Base-by-base conservation (phyloP, 2,329 filamentous ascomycete genomes). In the Byssoonygena ceratinophila region DNA sequence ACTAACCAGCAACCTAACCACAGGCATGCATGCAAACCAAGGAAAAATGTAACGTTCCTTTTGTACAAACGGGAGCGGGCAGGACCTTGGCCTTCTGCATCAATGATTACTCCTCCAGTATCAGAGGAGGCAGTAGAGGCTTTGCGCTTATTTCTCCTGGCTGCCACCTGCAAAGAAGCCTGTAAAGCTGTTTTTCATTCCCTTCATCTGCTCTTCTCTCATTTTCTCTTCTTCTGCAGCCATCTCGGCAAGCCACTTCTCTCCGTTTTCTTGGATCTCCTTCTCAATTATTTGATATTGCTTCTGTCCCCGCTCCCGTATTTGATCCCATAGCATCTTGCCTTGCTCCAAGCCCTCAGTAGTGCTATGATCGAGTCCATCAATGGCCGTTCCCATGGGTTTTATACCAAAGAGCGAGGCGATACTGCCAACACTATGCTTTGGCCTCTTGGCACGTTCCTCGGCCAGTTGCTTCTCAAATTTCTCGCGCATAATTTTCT, bases 261-360 rank as follows among this genome's bases (percentile, higher is more conserved):
- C 88, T 49, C 90, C 92, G 66, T 97, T 92, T 69, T 94, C 85
- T 44, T 85, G 79, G 61, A 98, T 94, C 73, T 95, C 85, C 71
- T 83, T 84, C 70, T 97, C 91, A 57, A 97, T 78, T 60, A 83
- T 72, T 74, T 94, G 81, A 71, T 97, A 98, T 70, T 90, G 85
- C 68, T 84, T 84, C 72, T 90, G 86, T 31, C 92, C 92, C 46
- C 89, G 80, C 72, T 98, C 92, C 46, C 92, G 83, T 47, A 92
- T 89, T 68, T 94, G 83, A 65, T 98, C 92, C 71, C 90, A 89
- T 59, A 96, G 75, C 87, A 97, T 96, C 79, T 97, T 98, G 62
- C 91, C 92, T 69, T 95, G 83, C 1, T 85, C 83, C 56, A 92
- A 80, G 11, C 86, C 88, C 66, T 94, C 87, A 1, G 78, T 77